Evolutionary conservation across 345 rosid genomes (phyloP).

Genomic region (Adansonia digitata): DNA sequence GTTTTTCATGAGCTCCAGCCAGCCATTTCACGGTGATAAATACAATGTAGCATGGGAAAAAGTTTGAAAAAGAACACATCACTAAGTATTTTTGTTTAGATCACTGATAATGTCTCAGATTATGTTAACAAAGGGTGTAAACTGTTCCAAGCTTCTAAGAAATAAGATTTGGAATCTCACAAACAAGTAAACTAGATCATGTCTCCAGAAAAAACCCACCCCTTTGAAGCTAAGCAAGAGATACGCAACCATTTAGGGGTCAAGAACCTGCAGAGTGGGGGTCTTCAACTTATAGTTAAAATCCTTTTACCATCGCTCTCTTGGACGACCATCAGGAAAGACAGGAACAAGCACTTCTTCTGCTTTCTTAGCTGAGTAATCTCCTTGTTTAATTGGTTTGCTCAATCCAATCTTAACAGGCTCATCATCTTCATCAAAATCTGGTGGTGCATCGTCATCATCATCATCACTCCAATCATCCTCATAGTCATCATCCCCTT

Average conservation of each 20-base stretch:
- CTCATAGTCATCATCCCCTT: constrained; percentile 25
- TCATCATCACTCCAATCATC: constrained; percentile 59
- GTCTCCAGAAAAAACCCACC: constrained; percentile 1
- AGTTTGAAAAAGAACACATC: neutral
- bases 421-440: constrained; percentile 55
- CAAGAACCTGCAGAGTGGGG: neutral
- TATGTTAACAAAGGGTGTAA: constrained; percentile 12
- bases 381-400: constrained; percentile 29
- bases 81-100: neutral
- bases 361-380: constrained; percentile 32
- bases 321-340: constrained; percentile 72
- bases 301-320: constrained; percentile 71
- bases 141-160: neutral
- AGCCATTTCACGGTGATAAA: neutral
- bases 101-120: neutral
- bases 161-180: constrained; percentile 8
- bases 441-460: constrained; percentile 67
- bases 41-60: neutral
- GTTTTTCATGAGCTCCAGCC: neutral
- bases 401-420: constrained; percentile 29
- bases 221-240: neutral
- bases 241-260: neutral
- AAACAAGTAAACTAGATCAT: neutral
- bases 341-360: constrained; percentile 42
- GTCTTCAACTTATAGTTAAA: constrained; percentile 10